Evolutionary conservation across 2,329 filamentous ascomycete genomes (phyloP), one percentile per base, ranked within the genome.

Genomic region (Ascochyta viciae-villosae): DNA sequence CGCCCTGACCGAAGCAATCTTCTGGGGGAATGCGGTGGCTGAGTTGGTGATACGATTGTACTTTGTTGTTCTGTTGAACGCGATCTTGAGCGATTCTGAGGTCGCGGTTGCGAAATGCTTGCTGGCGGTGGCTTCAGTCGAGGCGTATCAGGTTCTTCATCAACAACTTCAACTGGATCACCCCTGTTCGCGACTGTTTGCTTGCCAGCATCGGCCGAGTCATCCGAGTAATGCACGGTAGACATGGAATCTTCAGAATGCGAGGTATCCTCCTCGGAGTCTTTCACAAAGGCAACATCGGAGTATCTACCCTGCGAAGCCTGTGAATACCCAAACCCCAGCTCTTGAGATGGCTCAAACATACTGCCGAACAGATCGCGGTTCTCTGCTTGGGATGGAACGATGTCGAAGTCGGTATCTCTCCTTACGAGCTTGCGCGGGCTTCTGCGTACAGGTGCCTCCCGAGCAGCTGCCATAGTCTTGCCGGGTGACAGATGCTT

Each of bases 261-360:
- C n/a, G 65, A 29, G 26, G 61, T 73, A 35, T 61, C 65, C 34
- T 74, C 70, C 23, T 71, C 71, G 1, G 72, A 74, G 40, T 74
- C 67, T 43, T 70, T 72, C n/a, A 73, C 58, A 22, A 60, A 65
- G 6, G 52, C 54, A 12, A 68, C 60, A 26, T 71, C 61, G 9
- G 67, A 58, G 50, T 61, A 70, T 43, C 58, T 66, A 33, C 64
- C 60, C 46, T 65, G 64, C 3, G 63, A 66, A 9, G 48, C 55
- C 47, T 65, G 64, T 5, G 63, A 66, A 23, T 54, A 45, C 1
- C 35, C 52, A n/a, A 50, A 57, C 15, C 61, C 58, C 6, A 68
- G 57, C 16, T 71, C 65, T 50, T 73, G 70, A 12, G 70, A 70
- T 4, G 64, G 56, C 27, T 58, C 55, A 23, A 65, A 67, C 31